Conservation (phyloP, 805 yeast genomes). For the Sugiyamaella americana region DNA sequence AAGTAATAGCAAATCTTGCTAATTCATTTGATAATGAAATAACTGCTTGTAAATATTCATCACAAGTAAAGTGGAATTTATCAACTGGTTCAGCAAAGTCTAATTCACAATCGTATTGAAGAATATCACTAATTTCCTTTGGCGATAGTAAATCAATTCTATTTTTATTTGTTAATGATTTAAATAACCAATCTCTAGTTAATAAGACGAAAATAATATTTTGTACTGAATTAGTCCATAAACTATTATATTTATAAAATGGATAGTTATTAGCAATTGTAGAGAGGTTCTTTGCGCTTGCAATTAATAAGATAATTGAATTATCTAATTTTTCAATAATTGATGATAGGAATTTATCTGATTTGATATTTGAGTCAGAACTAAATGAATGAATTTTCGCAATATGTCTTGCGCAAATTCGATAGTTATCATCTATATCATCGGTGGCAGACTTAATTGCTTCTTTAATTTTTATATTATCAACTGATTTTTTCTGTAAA, state of each 20-base stretch:
- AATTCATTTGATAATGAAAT: constrained; percentile 25
- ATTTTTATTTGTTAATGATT: too few species aligned
- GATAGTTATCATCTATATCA: background rate
- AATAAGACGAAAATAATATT: constrained; percentile 1
- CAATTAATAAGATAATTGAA: background rate
- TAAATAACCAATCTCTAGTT: constrained; percentile 1
- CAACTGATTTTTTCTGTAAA: constrained; percentile 3
- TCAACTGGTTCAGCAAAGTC: background rate
- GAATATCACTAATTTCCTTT: constrained; percentile 1
- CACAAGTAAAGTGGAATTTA: constrained; percentile 14
- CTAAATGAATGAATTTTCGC: background rate
- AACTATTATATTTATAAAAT: constrained; percentile 9
- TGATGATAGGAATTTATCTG: background rate
- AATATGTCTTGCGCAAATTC: background rate
- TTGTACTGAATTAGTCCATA: constrained; percentile 6
- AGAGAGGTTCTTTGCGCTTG: background rate
- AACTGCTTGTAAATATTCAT: constrained; percentile 28
- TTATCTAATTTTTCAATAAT: background rate
- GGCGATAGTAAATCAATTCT: constrained; percentile 1
- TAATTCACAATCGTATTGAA: constrained; percentile 3
- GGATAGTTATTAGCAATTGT: constrained; percentile 8
- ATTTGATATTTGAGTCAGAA: background rate
- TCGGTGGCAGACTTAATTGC: constrained; percentile 5
- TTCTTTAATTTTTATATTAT: constrained; percentile 1
- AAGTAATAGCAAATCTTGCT: constrained; percentile 25